Base-by-base conservation (phyloP, 2,329 filamentous ascomycete genomes). In the Monosporascus ibericus region DNA sequence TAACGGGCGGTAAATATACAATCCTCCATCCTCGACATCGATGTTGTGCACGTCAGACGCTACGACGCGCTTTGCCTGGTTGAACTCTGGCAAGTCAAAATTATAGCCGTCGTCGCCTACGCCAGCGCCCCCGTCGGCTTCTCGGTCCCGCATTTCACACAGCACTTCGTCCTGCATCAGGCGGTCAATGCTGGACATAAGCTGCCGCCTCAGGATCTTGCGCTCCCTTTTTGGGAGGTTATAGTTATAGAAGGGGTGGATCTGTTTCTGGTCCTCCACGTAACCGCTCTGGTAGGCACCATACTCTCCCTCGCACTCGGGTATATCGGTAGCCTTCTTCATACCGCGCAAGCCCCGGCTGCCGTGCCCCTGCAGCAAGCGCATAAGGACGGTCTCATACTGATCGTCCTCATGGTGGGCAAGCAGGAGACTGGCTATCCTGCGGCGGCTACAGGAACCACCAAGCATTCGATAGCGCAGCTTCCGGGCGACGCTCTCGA, bases 371-470 rank as follows among this genome's bases (percentile, higher is more conserved):
- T 76, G 75, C 8, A 86, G 70, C 37, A 97, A 69, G 42, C 94
- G 81, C 84, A 91, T 88, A 48, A 97, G 71, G 4, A 95, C 78
- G 0, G 92, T 96, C 72, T 99, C 94, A 52, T 91, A 87, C 64
- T 94, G 90, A 63, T 99, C 94, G 63, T 96, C 92, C 56, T 80
- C 76, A 66, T 99, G 94, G 65, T 99, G 94, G 4, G 86, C 94
- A 27, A 95, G 73, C 39, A 96, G 78, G 2, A 97, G 67, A 20
- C 81, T 80, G 5, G 69, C 70, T 4, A 88, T 80, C 0, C 71
- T 65, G 6, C 72, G 60, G 1, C 71, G 66, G 17, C 69, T 68
- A 65, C 88, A 91, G 7, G 78, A 75, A 15, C 61, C 65, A 1
- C 88, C 92, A 1, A 97, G 69, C 1, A 76, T 73, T 55, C 82